Percentiles rank a stretch among this genome's conserved stretches.
phyloP scores from a whole-genome alignment of 768 basidiomycete species.

The Tricholoma flavovirens region DNA sequence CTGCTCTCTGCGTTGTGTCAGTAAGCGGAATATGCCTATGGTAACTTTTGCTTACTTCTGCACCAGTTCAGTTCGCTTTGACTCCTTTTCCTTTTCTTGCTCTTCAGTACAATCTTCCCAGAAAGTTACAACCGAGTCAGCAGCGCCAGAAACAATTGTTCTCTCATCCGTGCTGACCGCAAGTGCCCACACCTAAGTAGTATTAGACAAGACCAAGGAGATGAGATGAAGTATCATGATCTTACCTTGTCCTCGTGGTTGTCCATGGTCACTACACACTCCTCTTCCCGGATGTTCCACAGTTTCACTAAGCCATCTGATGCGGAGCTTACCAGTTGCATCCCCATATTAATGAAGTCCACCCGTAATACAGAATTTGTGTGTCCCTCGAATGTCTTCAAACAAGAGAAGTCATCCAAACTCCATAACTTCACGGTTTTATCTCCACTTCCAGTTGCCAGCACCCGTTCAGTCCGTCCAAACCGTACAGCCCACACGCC shows the following conservation, averaged over 20 bases:
- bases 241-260: constrained; percentile 94
- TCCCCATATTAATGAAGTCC: constrained; percentile 78
- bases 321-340: constrained; percentile 84
- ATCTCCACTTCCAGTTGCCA: constrained; percentile 95
- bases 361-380: constrained; percentile 94
- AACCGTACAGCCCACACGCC: constrained; percentile 96
- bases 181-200: constrained; percentile 90
- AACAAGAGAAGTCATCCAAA: constrained; percentile 86
- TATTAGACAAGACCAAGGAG: constrained; percentile 2
- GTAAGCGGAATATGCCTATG: not conserved
- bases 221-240: constrained; percentile 14
- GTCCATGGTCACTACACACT: constrained; percentile 84
- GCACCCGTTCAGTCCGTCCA: constrained; percentile 69
- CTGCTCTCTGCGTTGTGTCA: constrained; percentile 68
- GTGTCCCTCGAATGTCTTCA: constrained; percentile 97
- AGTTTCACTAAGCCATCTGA: constrained; percentile 95
- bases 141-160: constrained; percentile 88
- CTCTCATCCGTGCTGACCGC: constrained; percentile 76
- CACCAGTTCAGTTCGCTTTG: constrained; percentile 65
- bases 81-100: constrained; percentile 68
- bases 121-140: constrained; percentile 93
- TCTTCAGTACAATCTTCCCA: constrained; percentile 95
- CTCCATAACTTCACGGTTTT: constrained; percentile 94
- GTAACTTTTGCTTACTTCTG: constrained; percentile 56
- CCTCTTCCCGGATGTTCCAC: constrained; percentile 89